Evolutionary conservation across 169 alveolate genomes (phyloP), one percentile per base, ranked within the genome.

Genomic region (Plasmodium blacklocki): DNA sequence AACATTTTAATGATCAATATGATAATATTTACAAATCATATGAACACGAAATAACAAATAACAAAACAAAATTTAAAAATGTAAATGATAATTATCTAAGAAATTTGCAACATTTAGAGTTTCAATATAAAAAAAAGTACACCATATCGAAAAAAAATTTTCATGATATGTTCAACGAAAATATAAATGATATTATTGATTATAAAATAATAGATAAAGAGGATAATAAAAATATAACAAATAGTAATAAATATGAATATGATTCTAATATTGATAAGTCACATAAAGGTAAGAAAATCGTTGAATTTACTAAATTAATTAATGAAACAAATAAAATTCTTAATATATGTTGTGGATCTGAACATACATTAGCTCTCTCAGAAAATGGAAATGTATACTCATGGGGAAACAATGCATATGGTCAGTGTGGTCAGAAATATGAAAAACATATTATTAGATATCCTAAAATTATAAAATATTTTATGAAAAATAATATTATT

Each of bases 321-420:
- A 71, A 54, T 86, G 92, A 86, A 86, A 72, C 92, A 45, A 86
- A 86, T 86, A 86, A 86, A 86, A 72, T 86, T 60, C 54, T 39
- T 18, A 59, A 73, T 58, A 64, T 88, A 11, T 21, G 76, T 47
- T 88, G 90, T 43, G 96, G 96, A 1, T 85, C 90, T 49, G 86
- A 89, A 23, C 96, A 94, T 73, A 94, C 95, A 26, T 93, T 88
- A 54, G 89, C 93, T 19, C 74, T 94, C 45, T 83, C 95, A 5
- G 93, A 93, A 68, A 93, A 93, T 68, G 95, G 96, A n/a, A 93
- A 93, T 60, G 93, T 94, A 52, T 94, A 94, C 45, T 73, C 95
- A 12, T 94, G 96, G 96, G 96, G 96, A 18, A 92, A 75, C 60
- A 86, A 86, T 70, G 6, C 21, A 18, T 86, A 59, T 73, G 92